phyloP scores from a whole-genome alignment of 2,329 filamentous ascomycete species.

The Tolypocladium cylindrosporum region DNA sequence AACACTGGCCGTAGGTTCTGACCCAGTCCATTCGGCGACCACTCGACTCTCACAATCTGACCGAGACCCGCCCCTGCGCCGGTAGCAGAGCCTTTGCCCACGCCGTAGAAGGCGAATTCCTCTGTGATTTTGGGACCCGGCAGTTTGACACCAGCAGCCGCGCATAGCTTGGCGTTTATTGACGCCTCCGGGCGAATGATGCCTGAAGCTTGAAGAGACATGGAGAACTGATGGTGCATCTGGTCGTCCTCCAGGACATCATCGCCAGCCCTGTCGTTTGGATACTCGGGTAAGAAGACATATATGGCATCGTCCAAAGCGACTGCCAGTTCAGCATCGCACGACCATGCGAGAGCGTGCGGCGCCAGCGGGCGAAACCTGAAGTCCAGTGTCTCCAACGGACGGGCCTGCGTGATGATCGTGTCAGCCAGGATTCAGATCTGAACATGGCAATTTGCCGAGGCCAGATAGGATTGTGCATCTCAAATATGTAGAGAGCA shows the following conservation, averaged over 20 bases:
- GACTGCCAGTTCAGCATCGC: slow-evolving; percentile 46
- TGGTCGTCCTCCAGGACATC: slow-evolving; percentile 15
- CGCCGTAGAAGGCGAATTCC: slow-evolving; percentile 26
- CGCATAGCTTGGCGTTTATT: slow-evolving; percentile 36
- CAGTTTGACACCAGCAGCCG: slow-evolving; percentile 23
- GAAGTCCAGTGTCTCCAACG: slow-evolving; percentile 35
- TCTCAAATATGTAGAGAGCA: slow-evolving; percentile 4
- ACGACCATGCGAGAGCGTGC: slow-evolving; percentile 40
- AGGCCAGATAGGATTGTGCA: background rate
- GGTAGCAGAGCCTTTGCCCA: slow-evolving; percentile 35
- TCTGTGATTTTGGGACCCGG: slow-evolving; percentile 14
- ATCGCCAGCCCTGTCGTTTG: slow-evolving; percentile 12
- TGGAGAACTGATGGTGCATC: slow-evolving; percentile 21
- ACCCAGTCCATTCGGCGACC: slow-evolving; percentile 50
- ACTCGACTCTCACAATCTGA: slow-evolving; percentile 42
- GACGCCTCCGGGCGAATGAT: slow-evolving; percentile 27
- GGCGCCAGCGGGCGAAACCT: slow-evolving; percentile 32
- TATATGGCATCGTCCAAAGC: slow-evolving; percentile 45
- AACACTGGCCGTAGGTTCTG: slow-evolving; percentile 42
- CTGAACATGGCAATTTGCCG: background rate
- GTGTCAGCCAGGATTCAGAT: slow-evolving; percentile 1
- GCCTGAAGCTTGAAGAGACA: slow-evolving; percentile 21
- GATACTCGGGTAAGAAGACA: slow-evolving; percentile 38
- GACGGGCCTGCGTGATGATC: slow-evolving; percentile 25
- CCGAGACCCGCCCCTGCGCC: slow-evolving; percentile 40